Conservation (phyloP, 805 yeast species). For the Wickerhamomyces ciferrii region DNA sequence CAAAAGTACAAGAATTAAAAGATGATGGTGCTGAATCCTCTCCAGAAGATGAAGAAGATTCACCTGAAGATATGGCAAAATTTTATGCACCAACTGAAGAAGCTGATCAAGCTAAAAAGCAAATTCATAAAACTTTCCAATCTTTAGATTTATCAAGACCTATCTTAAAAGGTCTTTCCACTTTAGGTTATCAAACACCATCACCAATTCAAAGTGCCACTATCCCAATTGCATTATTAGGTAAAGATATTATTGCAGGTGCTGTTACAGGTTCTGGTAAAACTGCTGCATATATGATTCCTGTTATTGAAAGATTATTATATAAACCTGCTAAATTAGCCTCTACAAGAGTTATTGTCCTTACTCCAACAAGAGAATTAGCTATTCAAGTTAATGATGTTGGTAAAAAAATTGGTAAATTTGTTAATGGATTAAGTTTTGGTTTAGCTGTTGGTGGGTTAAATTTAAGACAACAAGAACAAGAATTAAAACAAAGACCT, state of each 20-base stretch:
- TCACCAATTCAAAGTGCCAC: constrained; percentile 93
- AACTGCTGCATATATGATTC: constrained; percentile 97
- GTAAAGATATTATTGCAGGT: constrained; percentile 97
- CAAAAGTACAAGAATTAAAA: constrained; percentile 21
- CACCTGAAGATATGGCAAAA: constrained; percentile 77
- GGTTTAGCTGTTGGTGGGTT: constrained; percentile 98
- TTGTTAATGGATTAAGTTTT: constrained; percentile 68
- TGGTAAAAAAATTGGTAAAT: constrained; percentile 78
- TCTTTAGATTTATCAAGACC: constrained; percentile 85
- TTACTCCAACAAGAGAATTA: constrained; percentile 96
- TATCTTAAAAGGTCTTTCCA: constrained; percentile 73
- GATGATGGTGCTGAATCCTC: too few relatives aligned
- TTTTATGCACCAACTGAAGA: constrained; percentile 62
- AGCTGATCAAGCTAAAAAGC: constrained; percentile 45
- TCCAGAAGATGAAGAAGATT: constrained; percentile 48
- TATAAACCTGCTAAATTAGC: constrained; percentile 85
- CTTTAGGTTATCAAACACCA: constrained; percentile 80
- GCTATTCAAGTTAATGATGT: constrained; percentile 96
- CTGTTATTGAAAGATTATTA: constrained; percentile 86
- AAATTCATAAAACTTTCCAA: constrained; percentile 62
- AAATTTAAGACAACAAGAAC: constrained; percentile 93
- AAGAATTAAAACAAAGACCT: constrained; percentile 85
- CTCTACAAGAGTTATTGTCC: constrained; percentile 83
- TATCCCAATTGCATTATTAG: constrained; percentile 87
- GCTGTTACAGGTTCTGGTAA: constrained; percentile 99